phyloP scores from a whole-genome alignment of 75 land plant species.

The Cupressus sempervirens region DNA sequence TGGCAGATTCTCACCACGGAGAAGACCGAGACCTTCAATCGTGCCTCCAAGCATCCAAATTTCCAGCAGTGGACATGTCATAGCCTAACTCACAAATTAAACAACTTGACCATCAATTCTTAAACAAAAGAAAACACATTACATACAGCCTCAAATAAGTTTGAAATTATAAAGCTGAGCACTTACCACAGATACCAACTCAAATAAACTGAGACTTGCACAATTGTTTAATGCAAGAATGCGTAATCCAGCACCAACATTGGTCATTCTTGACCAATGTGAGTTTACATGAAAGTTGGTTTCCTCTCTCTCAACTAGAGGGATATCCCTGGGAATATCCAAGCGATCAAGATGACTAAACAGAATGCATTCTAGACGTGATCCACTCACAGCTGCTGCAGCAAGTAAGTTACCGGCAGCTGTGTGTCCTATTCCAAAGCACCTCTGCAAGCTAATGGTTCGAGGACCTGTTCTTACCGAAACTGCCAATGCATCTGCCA shows the following conservation, averaged over 20 bases:
- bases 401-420: slow-evolving; percentile 39
- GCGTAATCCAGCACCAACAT: slow-evolving; percentile 23
- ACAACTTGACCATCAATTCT: background rate
- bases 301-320: slow-evolving; percentile 6
- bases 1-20: slow-evolving; percentile 14
- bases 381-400: slow-evolving; percentile 37
- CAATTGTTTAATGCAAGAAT: slow-evolving; percentile 39
- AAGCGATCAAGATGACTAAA: slow-evolving; percentile 42
- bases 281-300: background rate
- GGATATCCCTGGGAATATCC: slow-evolving; percentile 25
- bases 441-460: slow-evolving; percentile 31
- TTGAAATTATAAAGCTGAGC: background rate
- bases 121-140: background rate
- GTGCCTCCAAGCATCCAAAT: slow-evolving; percentile 35
- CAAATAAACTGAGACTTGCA: slow-evolving; percentile 23
- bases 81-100: slow-evolving; percentile 18
- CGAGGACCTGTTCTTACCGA: slow-evolving; percentile 34
- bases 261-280: slow-evolving; percentile 11
- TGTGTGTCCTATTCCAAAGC: slow-evolving; percentile 35
- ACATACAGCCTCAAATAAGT: background rate
- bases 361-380: slow-evolving; percentile 29
- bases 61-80: slow-evolving; percentile 26
- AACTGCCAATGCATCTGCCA: slow-evolving; percentile 36
- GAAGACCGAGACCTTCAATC: slow-evolving; percentile 21
- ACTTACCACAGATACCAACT: slow-evolving; percentile 31